A percentile compares a stretch with the other conserved stretches of the same genome.
phyloP scores from a whole-genome alignment of 108 stramenopile genomes.

The Aurantiochytrium sp. region DNA sequence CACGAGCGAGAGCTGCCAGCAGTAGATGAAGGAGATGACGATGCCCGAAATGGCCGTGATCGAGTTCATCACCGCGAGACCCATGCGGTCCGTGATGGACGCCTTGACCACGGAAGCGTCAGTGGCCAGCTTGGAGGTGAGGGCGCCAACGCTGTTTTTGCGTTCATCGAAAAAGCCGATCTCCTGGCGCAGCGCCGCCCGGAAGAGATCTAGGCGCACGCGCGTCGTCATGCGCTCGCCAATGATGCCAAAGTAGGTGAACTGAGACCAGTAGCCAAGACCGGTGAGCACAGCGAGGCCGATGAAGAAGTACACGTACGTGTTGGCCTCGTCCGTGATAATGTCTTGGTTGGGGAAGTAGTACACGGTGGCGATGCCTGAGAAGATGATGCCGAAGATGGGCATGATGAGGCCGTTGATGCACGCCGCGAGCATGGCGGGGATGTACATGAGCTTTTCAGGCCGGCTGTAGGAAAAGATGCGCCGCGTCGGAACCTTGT shows the following conservation, averaged over 20 bases:
- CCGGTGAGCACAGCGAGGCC: neutral
- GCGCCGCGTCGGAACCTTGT: constrained; percentile 11
- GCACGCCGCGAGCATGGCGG: neutral
- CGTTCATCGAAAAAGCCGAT: neutral
- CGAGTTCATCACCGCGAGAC: constrained; percentile 31
- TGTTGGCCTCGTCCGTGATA: neutral
- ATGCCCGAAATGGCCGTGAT: constrained; percentile 44
- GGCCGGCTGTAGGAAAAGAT: neutral
- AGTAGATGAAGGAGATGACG: constrained; percentile 52
- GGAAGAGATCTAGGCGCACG: constrained; percentile 42
- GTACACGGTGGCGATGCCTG: constrained; percentile 30
- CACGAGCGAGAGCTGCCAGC: constrained; percentile 53
- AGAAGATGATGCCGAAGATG: neutral
- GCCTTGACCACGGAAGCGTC: constrained; percentile 42
- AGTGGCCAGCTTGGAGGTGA: constrained; percentile 26
- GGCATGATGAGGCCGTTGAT: neutral
- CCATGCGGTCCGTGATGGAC: constrained; percentile 45
- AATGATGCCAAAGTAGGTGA: neutral
- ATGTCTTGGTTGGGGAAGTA: neutral
- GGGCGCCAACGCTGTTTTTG: constrained; percentile 22
- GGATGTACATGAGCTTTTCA: neutral
- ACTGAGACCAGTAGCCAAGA: neutral
- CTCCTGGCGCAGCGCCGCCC: constrained; percentile 32
- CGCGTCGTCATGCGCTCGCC: constrained; percentile 46
- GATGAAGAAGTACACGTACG: neutral